A percentile compares a stretch with the other conserved stretches of the same genome.
phyloP scores from a whole-genome alignment of 306 rosid species.

The Parietaria judaica region DNA sequence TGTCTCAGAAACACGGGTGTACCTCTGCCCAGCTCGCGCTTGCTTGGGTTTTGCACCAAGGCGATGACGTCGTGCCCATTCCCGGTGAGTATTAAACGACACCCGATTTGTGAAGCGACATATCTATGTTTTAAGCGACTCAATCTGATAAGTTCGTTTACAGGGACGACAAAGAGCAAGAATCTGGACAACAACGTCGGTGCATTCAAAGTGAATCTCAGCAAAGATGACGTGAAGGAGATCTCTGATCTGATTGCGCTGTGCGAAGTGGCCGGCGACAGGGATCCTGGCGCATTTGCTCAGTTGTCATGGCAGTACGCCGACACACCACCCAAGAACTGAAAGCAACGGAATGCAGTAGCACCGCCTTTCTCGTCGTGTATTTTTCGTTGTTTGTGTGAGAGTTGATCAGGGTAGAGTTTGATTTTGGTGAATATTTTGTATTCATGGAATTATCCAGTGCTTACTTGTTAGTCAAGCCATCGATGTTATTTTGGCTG shows the following conservation, averaged over 20 bases:
- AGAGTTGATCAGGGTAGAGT: too few species aligned
- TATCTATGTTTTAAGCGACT: too few species aligned
- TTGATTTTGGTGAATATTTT: too few species aligned
- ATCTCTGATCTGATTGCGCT: constrained; percentile 38
- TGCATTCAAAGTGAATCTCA: constrained; percentile 37
- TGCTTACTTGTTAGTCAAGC: too few species aligned
- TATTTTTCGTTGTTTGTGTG: too few species aligned
- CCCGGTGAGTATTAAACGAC: constrained; percentile 24
- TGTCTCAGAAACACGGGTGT: constrained; percentile 38
- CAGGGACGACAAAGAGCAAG: constrained; percentile 57
- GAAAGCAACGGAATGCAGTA: neutral
- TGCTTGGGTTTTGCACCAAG: constrained; percentile 65
- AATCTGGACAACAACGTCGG: constrained; percentile 52
- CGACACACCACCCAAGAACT: constrained; percentile 40
- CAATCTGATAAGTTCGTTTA: too few species aligned
- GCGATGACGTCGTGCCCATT: constrained; percentile 48
- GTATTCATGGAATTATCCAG: too few species aligned
- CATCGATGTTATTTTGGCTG: too few species aligned
- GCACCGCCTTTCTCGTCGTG: too few species aligned
- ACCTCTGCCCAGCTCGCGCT: constrained; percentile 56
- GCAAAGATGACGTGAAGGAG: constrained; percentile 36
- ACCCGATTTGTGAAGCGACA: neutral
- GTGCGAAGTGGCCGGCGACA: constrained; percentile 42
- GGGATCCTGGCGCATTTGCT: neutral
- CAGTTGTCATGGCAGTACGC: constrained; percentile 32